phyloP scores from a whole-genome alignment of 371 early-diverging fungal species.

The Choanephora cucurbitarum region DNA sequence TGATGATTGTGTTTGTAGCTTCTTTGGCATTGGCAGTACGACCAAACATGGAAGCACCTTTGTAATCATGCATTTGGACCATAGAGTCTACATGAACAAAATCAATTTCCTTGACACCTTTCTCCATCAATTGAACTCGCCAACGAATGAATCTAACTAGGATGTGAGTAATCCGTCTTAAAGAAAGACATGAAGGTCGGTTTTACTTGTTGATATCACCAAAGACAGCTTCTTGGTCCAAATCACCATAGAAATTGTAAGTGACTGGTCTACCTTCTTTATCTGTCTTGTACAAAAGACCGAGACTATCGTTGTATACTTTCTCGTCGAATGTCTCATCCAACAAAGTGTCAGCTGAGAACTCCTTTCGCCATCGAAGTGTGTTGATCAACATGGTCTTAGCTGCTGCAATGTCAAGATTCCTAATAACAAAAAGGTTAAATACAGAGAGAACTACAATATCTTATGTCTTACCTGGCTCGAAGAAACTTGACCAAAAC shows the following conservation, averaged over 20 bases:
- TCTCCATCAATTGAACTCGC: conserved; percentile 67
- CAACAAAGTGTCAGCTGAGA: conserved; percentile 45
- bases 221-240: conserved; percentile 60
- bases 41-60: conserved; percentile 53
- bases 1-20: conserved; percentile 55
- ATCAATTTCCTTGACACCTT: conserved; percentile 53
- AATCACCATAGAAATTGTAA: conserved; percentile 62
- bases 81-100: conserved; percentile 57
- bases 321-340: conserved; percentile 39
- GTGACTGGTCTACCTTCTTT: conserved; percentile 58
- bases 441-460: neutral
- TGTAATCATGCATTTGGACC: conserved; percentile 68
- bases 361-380: conserved; percentile 59
- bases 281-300: conserved; percentile 53
- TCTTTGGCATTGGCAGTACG: conserved; percentile 52
- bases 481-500: conserved; percentile 58
- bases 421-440: conserved; percentile 20
- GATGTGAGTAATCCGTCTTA: neutral
- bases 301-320: conserved; percentile 29
- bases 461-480: conserved; percentile 41
- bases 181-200: no score
- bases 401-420: conserved; percentile 40
- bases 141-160: conserved; percentile 57
- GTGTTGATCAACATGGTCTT: conserved; percentile 53
- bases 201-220: conserved; percentile 48